phyloP scores from a whole-genome alignment of 768 basidiomycete species.

The Phylloporus scabripes region DNA sequence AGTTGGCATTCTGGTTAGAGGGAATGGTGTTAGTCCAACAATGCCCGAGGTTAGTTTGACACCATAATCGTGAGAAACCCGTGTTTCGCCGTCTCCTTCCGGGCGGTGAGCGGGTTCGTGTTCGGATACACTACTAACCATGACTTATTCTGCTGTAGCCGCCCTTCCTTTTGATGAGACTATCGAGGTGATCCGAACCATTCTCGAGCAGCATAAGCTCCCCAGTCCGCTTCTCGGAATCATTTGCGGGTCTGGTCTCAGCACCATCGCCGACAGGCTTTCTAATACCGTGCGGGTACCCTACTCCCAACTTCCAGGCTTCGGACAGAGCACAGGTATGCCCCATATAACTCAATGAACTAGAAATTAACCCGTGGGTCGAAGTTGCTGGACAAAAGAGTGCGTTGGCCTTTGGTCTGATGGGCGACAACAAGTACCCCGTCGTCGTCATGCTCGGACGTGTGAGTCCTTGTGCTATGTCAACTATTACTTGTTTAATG shows the following conservation, averaged over 20 bases:
- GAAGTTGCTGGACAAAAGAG: slow-evolving; percentile 81
- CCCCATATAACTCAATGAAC: neutral
- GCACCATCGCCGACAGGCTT: slow-evolving; percentile 62
- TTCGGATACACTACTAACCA: too few species aligned
- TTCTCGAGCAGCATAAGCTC: slow-evolving; percentile 31
- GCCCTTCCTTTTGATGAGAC: slow-evolving; percentile 25
- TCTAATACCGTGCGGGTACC: slow-evolving; percentile 53
- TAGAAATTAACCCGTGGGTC: neutral
- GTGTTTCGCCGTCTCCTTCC: too few species aligned
- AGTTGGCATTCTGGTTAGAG: too few species aligned
- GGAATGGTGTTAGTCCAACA: too few species aligned
- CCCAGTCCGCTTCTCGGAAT: slow-evolving; percentile 68
- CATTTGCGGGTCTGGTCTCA: slow-evolving; percentile 82
- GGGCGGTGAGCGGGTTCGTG: too few species aligned
- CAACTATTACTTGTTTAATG: slow-evolving; percentile 2
- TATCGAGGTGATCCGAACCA: slow-evolving; percentile 25
- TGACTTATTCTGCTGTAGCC: slow-evolving; percentile 1
- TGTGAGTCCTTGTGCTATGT: slow-evolving; percentile 36
- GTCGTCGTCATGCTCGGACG: slow-evolving; percentile 89
- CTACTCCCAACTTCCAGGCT: slow-evolving; percentile 67
- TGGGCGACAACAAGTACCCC: slow-evolving; percentile 63
- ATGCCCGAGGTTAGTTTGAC: too few species aligned
- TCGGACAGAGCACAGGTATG: slow-evolving; percentile 71
- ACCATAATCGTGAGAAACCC: too few species aligned
- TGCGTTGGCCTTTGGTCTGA: slow-evolving; percentile 70